Percentiles rank a stretch among this genome's conserved stretches.
These are phyloP conservation scores for Pseudogymnoascus sp. DNA, from an alignment of 2,329 filamentous ascomycete genomes.

Conservation along the genomic window DNA sequence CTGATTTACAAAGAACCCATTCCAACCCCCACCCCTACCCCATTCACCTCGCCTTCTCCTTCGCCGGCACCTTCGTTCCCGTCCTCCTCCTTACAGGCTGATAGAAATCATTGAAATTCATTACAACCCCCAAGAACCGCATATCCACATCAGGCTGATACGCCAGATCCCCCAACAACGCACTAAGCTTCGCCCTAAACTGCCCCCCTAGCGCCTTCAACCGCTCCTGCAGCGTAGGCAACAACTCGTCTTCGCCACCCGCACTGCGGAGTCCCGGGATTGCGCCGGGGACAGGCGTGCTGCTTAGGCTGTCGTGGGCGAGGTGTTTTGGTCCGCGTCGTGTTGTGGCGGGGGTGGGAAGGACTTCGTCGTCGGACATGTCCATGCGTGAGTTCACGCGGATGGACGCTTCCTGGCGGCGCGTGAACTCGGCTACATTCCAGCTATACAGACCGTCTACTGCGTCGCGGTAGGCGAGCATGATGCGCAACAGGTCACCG, in stretches of 20 bases:
- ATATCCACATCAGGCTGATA: constrained; percentile 94
- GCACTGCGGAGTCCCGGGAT: constrained; percentile 22
- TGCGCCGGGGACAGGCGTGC: constrained; percentile 20
- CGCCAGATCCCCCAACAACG: constrained; percentile 80
- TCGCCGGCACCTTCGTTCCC: not conserved
- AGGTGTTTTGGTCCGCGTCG: constrained; percentile 22
- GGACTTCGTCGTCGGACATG: constrained; percentile 19
- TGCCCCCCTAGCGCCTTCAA: constrained; percentile 65
- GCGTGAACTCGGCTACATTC: constrained; percentile 89
- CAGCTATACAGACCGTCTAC: constrained; percentile 93
- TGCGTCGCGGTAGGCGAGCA: constrained; percentile 88
- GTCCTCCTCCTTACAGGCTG: constrained; percentile 59
- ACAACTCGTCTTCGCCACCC: constrained; percentile 51
- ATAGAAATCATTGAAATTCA: constrained; percentile 99
- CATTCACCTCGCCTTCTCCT: constrained; percentile 2
- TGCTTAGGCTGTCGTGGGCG: constrained; percentile 7
- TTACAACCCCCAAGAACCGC: constrained; percentile 89
- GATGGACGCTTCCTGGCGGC: constrained; percentile 76
- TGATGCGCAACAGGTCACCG: constrained; percentile 84
- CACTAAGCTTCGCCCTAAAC: constrained; percentile 70
- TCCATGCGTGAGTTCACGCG: constrained; percentile 53
- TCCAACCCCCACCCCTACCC: not conserved
- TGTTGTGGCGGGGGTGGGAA: constrained; percentile 25
- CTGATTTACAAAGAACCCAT: not conserved
- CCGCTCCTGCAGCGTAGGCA: constrained; percentile 68